These are phyloP conservation scores for Zea mays DNA, from an alignment of 176 grass and related monocot species.

Conservation along the genomic window Zm-B73-REFERENCE-NAM-5.0 NC_050098.1:229786001-229786500, in stretches of 20 bases:
- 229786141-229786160: background rate
- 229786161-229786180: background rate
- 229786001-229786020: background rate
- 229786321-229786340: background rate
- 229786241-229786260: conserved; percentile 13
- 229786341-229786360: conserved; percentile 93
- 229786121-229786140: conserved; percentile 1
- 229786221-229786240: background rate
- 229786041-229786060: background rate
- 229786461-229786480: conserved; percentile 68
- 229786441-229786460: conserved; percentile 66
- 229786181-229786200: background rate
- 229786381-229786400: conserved; percentile 95
- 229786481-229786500: conserved; percentile 64
- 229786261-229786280: background rate
- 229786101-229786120: background rate
- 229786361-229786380: conserved; percentile 91
- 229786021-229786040: conserved; percentile 10
- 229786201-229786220: background rate
- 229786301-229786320: background rate
- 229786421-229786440: conserved; percentile 71
- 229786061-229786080: background rate
- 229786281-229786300: background rate
- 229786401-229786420: conserved; percentile 98
- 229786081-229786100: background rate